Evolutionary conservation across 768 basidiomycete species (phyloP), one percentile per base, ranked within the genome.

Genomic region (Hydnum rufescens): DNA sequence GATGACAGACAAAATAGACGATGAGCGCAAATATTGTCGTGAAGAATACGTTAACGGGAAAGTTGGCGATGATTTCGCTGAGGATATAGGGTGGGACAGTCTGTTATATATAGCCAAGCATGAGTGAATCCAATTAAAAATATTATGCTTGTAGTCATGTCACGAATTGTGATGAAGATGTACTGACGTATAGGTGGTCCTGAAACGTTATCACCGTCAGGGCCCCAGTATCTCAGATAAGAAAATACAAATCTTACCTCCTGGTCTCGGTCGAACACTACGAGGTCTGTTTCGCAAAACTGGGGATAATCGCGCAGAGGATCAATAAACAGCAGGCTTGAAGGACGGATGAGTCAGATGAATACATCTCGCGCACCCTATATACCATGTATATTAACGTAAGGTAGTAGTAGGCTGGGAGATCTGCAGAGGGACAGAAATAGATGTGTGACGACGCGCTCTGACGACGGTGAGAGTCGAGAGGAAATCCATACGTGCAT

Each of bases 251-350:
- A 19, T 5, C 58, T 42, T 30, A 61, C 68, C 53, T 71, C 71
- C 25, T 64, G 63, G 52, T 73, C 71, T 4, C 71, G 63, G 56
- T 73, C 71, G 47, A 72, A 73, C 49, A 71, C 65, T 50, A 68
- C 60, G 32, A 69, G 62, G 32, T 63, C 53, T 60, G 36, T 61
- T 60, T 57, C 65, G 67, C 58, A 53, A 47, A 56, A 58, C 54
- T 54, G 49, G n/a, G n/a, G n/a, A n/a, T n/a, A n/a, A n/a, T n/a
- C n/a, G n/a, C n/a, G n/a, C n/a, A n/a, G n/a, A n/a, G n/a, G n/a
- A n/a, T n/a, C n/a, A n/a, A n/a, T n/a, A n/a, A n/a, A n/a, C n/a
- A n/a, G n/a, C n/a, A n/a, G n/a, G n/a, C n/a, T n/a, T n/a, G n/a
- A n/a, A n/a, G n/a, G n/a, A n/a, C n/a, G n/a, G n/a, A n/a, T n/a